phyloP scores from a whole-genome alignment of 1,284 basidiomycete genomes.

The Microbotryomycetes sp. region DNA sequence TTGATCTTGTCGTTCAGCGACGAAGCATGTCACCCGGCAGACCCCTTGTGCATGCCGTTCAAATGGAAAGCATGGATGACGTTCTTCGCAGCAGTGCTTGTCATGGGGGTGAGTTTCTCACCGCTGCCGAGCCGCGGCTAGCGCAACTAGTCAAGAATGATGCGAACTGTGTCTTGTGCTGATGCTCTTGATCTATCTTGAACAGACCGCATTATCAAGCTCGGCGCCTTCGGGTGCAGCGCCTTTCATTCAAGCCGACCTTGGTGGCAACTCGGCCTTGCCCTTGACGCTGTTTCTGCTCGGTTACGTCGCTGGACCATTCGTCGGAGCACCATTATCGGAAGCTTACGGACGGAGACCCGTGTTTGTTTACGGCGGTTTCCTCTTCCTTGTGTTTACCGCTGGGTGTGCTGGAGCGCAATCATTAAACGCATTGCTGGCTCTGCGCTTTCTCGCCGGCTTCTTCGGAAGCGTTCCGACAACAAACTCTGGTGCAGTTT shows the following conservation, averaged over 20 bases:
- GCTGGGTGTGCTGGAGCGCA: constrained; percentile 25
- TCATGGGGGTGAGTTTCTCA: constrained; percentile 3
- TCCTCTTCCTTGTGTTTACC: constrained; percentile 38
- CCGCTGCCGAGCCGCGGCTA: not conserved
- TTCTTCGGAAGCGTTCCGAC: constrained; percentile 26
- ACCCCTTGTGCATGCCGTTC: constrained; percentile 6
- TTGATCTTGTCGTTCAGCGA: constrained; percentile 7
- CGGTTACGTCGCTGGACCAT: constrained; percentile 41
- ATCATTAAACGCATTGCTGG: constrained; percentile 38
- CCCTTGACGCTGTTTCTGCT: constrained; percentile 38
- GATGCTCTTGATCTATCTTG: not conserved
- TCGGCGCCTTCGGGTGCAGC: constrained; percentile 16
- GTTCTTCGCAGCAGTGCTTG: constrained; percentile 7
- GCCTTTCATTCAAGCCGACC: constrained; percentile 3
- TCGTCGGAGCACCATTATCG: constrained; percentile 34
- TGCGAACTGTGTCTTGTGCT: not conserved
- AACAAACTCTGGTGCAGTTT: constrained; percentile 37
- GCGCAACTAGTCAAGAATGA: not conserved
- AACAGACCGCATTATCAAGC: constrained; percentile 7
- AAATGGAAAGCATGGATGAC: constrained; percentile 6
- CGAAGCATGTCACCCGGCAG: constrained; percentile 1
- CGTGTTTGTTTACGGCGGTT: constrained; percentile 35
- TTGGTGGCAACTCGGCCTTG: constrained; percentile 11
- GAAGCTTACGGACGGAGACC: constrained; percentile 38
- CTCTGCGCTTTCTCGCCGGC: constrained; percentile 40